Conservation (phyloP, 208 protist species). For the Acanthamoeba sp. region DNA sequence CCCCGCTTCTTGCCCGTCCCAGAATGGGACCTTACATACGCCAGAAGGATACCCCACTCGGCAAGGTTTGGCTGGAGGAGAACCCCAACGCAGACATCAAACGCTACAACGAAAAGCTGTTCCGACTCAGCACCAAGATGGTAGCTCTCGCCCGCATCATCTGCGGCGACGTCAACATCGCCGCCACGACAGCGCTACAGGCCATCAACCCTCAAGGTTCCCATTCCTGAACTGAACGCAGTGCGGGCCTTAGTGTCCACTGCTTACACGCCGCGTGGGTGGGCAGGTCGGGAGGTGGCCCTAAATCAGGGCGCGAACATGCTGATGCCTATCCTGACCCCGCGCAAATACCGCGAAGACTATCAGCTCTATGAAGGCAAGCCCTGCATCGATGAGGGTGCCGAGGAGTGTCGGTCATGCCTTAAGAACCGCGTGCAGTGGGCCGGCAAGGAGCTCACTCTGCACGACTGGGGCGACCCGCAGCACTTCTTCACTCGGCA, state of each 20-base stretch:
- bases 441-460: slow-evolving; percentile 76
- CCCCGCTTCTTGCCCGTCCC: not conserved
- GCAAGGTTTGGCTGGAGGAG: slow-evolving; percentile 75
- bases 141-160: slow-evolving; percentile 76
- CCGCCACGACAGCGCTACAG: slow-evolving; percentile 86
- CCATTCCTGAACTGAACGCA: no score
- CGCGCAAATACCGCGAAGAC: slow-evolving; percentile 81
- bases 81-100: slow-evolving; percentile 50
- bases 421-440: slow-evolving; percentile 76
- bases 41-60: slow-evolving; percentile 79
- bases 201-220: slow-evolving; percentile 75
- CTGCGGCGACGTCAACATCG: slow-evolving; percentile 82
- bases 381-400: slow-evolving; percentile 81
- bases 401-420: slow-evolving; percentile 76
- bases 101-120: slow-evolving; percentile 70
- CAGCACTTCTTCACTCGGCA: slow-evolving; percentile 50
- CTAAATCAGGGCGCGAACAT: slow-evolving; percentile 79
- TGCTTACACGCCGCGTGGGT: no score
- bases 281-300: not conserved
- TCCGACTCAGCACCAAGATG: slow-evolving; percentile 79
- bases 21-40: slow-evolving; percentile 85
- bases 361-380: slow-evolving; percentile 88
- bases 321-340: slow-evolving; percentile 87
- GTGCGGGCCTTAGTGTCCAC: no score
- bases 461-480: slow-evolving; percentile 77